Evolutionary conservation across 208 protist genomes (phyloP).

Genomic region (Willaertia magna): DNA sequence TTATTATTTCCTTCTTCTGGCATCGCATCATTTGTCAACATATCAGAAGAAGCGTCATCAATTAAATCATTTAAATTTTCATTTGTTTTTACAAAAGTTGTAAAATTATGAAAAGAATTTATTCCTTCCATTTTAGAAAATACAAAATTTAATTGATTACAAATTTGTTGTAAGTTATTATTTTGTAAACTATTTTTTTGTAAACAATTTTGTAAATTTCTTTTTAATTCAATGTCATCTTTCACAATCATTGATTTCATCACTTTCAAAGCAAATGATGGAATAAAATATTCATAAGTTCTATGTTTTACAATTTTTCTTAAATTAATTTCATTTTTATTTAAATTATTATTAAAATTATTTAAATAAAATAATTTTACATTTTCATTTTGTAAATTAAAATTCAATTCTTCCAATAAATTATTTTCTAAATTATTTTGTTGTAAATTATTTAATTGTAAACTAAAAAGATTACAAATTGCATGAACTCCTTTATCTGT

Average conservation of each 20-base stretch:
- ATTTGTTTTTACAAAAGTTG: background rate
- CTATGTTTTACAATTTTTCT: background rate
- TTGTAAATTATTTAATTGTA: too few relatives aligned
- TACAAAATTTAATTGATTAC: background rate
- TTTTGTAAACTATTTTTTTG: background rate
- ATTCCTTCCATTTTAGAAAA: background rate
- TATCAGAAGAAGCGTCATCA: too few relatives aligned
- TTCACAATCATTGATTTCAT: background rate
- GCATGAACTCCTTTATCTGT: background rate
- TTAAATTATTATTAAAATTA: too few relatives aligned
- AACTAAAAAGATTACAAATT: background rate
- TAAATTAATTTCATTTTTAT: background rate
- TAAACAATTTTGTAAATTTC: background rate
- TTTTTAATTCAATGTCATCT: background rate
- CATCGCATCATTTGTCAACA: too few relatives aligned
- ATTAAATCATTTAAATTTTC: background rate
- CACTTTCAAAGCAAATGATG: background rate
- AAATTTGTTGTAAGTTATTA: background rate
- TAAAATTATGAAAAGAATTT: background rate
- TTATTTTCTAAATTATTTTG: too few relatives aligned
- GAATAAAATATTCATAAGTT: background rate
- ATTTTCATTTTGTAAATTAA: too few relatives aligned
- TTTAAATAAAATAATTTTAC: too few relatives aligned
- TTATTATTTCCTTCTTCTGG: too few relatives aligned
- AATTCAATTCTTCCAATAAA: too few relatives aligned